These are phyloP conservation scores for Powellomyces hirtus DNA, from an alignment of 192 early-diverging fungal species.

Conservation along the genomic window DNA sequence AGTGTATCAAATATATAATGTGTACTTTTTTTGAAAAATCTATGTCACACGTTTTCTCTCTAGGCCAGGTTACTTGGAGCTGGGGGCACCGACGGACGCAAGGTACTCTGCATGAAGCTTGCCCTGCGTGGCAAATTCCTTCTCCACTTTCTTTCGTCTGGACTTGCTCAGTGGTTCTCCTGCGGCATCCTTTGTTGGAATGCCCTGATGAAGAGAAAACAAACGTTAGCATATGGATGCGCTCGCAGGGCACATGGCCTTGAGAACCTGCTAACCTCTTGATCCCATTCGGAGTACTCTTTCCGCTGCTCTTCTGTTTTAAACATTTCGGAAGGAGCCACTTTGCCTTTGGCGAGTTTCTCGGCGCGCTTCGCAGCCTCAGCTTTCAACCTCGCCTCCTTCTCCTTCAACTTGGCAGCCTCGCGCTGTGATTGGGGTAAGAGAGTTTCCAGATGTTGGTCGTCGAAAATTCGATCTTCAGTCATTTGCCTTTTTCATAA, in stretches of 20 bases:
- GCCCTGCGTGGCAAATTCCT: constrained; percentile 80
- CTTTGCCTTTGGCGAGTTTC: constrained; percentile 74
- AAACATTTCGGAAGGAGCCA: constrained; percentile 82
- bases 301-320: constrained; percentile 52
- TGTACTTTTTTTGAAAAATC: too few species aligned
- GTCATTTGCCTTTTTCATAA: not conserved
- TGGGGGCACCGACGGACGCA: too few species aligned
- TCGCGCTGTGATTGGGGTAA: constrained; percentile 59
- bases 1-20: too few species aligned
- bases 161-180: constrained; percentile 84
- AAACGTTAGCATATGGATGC: not conserved
- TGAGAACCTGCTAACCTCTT: constrained; percentile 27
- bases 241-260: too few species aligned
- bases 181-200: constrained; percentile 80
- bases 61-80: too few species aligned
- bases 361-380: constrained; percentile 64
- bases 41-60: too few species aligned
- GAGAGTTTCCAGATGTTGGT: not conserved
- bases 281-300: constrained; percentile 76
- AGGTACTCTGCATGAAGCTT: constrained; percentile 89
- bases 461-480: too few species aligned
- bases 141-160: constrained; percentile 81
- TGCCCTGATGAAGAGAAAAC: constrained; percentile 46
- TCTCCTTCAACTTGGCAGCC: constrained; percentile 59
- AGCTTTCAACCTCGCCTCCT: constrained; percentile 44